Conservation (phyloP, 2,329 filamentous ascomycete genomes). For the Juglanconis sp. region DNA sequence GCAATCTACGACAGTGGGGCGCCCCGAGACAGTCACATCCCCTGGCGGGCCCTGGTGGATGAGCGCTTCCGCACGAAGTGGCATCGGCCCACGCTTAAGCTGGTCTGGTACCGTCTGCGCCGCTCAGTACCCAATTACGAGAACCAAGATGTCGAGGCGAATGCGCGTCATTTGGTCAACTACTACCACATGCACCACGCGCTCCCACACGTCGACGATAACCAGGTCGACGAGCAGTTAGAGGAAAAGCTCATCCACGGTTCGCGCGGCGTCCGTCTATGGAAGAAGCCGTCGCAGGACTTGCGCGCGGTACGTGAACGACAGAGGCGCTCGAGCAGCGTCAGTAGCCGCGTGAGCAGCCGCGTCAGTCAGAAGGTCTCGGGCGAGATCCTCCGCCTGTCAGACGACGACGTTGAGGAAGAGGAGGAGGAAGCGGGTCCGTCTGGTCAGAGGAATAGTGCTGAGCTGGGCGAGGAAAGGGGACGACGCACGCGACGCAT, state of each 20-base stretch:
- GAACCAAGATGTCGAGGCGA: conserved; percentile 31
- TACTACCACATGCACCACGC: conserved; percentile 1
- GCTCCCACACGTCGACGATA: conserved; percentile 1
- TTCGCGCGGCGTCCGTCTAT: conserved; percentile 5
- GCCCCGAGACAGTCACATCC: conserved; percentile 43
- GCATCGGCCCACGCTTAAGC: conserved; percentile 33
- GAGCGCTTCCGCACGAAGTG: conserved; percentile 38
- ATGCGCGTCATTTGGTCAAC: conserved; percentile 32
- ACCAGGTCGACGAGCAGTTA: conserved; percentile 6
- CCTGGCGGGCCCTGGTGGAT: conserved; percentile 45
- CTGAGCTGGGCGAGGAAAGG: neutral
- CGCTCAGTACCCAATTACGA: conserved; percentile 31
- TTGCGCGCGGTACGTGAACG: conserved; percentile 11
- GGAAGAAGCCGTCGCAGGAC: conserved; percentile 6
- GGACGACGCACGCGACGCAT: neutral
- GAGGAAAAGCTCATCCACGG: conserved; percentile 11
- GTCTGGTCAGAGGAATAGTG: neutral
- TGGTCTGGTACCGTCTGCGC: conserved; percentile 39
- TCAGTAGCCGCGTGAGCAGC: conserved; percentile 8
- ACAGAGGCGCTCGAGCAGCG: conserved; percentile 12
- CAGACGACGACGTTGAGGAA: neutral
- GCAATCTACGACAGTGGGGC: conserved; percentile 41
- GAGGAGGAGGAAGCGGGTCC: neutral
- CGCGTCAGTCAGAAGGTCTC: conserved; percentile 2
- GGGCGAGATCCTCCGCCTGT: conserved; percentile 8